Evolutionary conservation across 2,329 filamentous ascomycete genomes (phyloP).

Genomic region (Fusarium pseudocircinatum): DNA sequence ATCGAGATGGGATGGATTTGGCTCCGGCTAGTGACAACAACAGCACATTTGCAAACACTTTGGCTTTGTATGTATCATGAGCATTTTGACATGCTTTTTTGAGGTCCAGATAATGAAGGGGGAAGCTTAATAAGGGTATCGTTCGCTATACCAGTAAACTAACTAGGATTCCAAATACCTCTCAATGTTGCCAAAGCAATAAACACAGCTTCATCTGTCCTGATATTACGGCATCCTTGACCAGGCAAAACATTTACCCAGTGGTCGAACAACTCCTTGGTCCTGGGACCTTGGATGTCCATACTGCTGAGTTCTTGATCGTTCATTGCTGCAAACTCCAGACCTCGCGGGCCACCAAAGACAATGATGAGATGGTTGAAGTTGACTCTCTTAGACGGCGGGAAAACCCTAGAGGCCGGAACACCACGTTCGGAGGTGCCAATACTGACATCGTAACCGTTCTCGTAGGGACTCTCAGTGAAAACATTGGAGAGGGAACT

Average conservation of each 20-base stretch:
- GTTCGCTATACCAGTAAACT: conserved; percentile 30
- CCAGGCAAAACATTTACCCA: conserved; percentile 85
- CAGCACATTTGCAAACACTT: conserved; percentile 44
- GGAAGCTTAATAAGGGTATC: conserved; percentile 35
- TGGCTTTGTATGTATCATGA: conserved; percentile 43
- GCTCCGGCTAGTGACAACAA: conserved; percentile 39
- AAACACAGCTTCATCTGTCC: conserved; percentile 85
- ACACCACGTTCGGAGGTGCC: conserved; percentile 83
- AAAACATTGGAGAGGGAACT: conserved; percentile 76
- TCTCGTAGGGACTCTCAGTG: conserved; percentile 77
- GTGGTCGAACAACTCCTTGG: conserved; percentile 79
- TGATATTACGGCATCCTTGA: conserved; percentile 83
- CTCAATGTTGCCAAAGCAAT: conserved; percentile 77
- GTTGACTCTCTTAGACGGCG: conserved; percentile 51
- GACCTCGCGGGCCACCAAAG: conserved; percentile 81
- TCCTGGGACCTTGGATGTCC: conserved; percentile 71
- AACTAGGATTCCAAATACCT: conserved; percentile 60
- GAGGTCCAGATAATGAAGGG: background rate
- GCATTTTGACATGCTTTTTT: conserved; percentile 5
- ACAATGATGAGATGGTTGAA: conserved; percentile 81
- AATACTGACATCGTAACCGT: conserved; percentile 84
- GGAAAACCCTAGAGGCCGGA: conserved; percentile 59
- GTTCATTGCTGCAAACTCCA: conserved; percentile 78
- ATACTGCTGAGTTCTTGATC: conserved; percentile 65
- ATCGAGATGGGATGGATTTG: conserved; percentile 36